Evolutionary conservation across 1,139 yeast genomes (phyloP).

Genomic region (Suhomyces atakaporum): DNA sequence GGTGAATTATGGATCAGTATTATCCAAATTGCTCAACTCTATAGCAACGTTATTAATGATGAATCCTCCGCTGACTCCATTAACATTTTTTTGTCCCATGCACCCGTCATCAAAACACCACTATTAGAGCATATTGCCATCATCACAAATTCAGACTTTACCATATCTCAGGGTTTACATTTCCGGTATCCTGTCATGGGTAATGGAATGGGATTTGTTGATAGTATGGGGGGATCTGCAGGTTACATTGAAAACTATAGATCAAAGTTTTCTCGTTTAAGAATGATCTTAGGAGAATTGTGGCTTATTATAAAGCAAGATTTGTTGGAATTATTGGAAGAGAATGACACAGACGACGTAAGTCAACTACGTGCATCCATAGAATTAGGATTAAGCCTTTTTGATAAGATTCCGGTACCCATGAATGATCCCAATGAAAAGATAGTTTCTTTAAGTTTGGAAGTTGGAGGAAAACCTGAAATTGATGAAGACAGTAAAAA

Average conservation of each 20-base stretch:
- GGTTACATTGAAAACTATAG: slow-evolving; percentile 61
- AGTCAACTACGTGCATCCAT: slow-evolving; percentile 21
- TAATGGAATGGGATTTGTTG: slow-evolving; percentile 68
- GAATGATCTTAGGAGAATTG: slow-evolving; percentile 62
- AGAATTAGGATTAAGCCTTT: slow-evolving; percentile 59
- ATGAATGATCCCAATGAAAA: slow-evolving; percentile 39
- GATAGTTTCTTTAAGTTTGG: slow-evolving; percentile 43
- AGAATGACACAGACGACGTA: slow-evolving; percentile 16
- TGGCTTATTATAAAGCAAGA: slow-evolving; percentile 64
- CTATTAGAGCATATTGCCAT: slow-evolving; percentile 68
- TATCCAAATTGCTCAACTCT: slow-evolving; percentile 65
- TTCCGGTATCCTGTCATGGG: slow-evolving; percentile 72
- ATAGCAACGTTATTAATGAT: slow-evolving; percentile 15
- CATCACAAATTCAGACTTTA: slow-evolving; percentile 68
- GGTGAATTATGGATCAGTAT: slow-evolving; percentile 79
- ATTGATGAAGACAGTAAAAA: slow-evolving; percentile 22
- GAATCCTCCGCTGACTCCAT: slow-evolving; percentile 37
- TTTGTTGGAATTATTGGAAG: slow-evolving; percentile 40
- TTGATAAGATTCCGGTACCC: slow-evolving; percentile 68
- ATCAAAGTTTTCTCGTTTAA: slow-evolving; percentile 59
- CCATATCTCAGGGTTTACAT: slow-evolving; percentile 71
- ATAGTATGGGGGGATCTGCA: slow-evolving; percentile 35
- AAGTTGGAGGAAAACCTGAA: slow-evolving; percentile 24
- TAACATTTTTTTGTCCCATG: slow-evolving; percentile 65
- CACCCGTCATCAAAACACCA: slow-evolving; percentile 66